A percentile compares a stretch with the other conserved stretches of the same genome.
phyloP scores from a whole-genome alignment of 192 early-diverging fungal species.

The Podila epigama region DNA sequence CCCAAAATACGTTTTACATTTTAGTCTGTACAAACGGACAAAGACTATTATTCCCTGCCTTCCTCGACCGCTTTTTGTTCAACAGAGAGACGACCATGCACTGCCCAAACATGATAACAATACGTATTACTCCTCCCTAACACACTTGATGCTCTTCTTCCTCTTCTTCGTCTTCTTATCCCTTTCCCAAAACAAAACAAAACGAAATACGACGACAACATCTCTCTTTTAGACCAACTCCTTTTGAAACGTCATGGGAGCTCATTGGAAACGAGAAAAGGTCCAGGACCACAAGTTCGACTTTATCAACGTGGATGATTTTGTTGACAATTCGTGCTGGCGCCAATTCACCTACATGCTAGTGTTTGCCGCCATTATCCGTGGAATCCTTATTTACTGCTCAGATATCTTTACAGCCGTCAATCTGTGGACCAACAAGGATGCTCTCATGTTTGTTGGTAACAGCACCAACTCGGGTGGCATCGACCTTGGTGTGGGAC shows the following conservation, averaged over 20 bases:
- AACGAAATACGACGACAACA: background rate
- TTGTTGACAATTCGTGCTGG: constrained; percentile 54
- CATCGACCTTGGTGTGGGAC: constrained; percentile 26
- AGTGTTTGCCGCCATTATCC: constrained; percentile 71
- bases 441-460: constrained; percentile 11
- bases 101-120: too few species aligned
- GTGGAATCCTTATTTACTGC: constrained; percentile 78
- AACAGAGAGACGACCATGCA: too few species aligned
- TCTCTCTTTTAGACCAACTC: background rate
- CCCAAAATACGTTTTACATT: too few species aligned
- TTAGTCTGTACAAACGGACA: too few species aligned
- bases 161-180: background rate
- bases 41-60: too few species aligned
- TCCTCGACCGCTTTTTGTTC: too few species aligned
- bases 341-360: constrained; percentile 59
- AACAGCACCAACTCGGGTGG: constrained; percentile 6
- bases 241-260: constrained; percentile 38
- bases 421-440: constrained; percentile 60
- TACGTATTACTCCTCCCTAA: too few species aligned
- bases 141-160: too few species aligned
- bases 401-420: constrained; percentile 81
- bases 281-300: constrained; percentile 90
- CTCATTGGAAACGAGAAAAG: constrained; percentile 83
- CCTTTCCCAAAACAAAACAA: background rate
- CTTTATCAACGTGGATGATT: constrained; percentile 84